phyloP scores from a whole-genome alignment of 371 early-diverging fungal genomes.

The Catenaria anguillulae region DNA sequence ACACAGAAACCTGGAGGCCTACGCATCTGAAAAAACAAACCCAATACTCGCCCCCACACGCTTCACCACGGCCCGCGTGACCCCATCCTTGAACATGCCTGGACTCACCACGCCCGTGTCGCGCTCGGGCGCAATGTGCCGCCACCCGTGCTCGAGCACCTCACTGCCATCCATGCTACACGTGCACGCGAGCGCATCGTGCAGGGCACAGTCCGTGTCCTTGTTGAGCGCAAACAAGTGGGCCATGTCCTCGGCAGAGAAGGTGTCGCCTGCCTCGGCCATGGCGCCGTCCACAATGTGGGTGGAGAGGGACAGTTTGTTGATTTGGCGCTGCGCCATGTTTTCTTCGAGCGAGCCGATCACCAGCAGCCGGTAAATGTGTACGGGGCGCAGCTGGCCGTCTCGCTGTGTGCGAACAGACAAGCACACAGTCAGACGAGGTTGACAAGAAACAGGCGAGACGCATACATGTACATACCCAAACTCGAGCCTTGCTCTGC shows the following conservation, averaged over 20 bases:
- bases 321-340: conserved; percentile 42
- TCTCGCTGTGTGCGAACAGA: conserved; percentile 34
- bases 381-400: conserved; percentile 42
- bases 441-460: too few species aligned
- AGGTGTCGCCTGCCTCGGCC: conserved; percentile 15
- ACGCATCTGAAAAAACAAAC: too few species aligned
- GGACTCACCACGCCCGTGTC: too few species aligned
- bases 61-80: too few species aligned
- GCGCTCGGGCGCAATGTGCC: too few species aligned
- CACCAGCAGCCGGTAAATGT: conserved; percentile 39
- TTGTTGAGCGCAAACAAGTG: conserved; percentile 32
- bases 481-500: conserved; percentile 49
- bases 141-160: neutral
- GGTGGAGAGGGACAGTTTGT: conserved; percentile 32
- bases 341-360: conserved; percentile 39
- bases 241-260: conserved; percentile 22
- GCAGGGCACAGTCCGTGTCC: conserved; percentile 26
- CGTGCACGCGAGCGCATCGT: conserved; percentile 22
- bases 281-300: conserved; percentile 23
- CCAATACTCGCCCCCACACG: too few species aligned
- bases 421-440: too few species aligned
- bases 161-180: conserved; percentile 11
- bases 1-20: too few species aligned
- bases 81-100: too few species aligned
- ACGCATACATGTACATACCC: conserved; percentile 7